phyloP scores from a whole-genome alignment of 257 asterid genomes.

The Nicotiana undulata region DNA sequence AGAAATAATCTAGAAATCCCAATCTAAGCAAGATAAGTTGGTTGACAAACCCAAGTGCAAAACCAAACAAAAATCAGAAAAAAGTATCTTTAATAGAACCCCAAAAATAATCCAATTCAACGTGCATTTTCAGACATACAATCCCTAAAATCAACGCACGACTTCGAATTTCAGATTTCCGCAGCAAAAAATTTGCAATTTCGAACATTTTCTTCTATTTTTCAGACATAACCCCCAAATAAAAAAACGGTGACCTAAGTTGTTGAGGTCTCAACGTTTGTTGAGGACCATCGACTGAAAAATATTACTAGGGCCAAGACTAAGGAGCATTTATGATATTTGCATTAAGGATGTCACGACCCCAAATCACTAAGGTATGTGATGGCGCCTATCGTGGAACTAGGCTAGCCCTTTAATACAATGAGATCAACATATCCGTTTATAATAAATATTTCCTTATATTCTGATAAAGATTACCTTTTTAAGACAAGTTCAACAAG shows the following conservation, averaged over 20 bases:
- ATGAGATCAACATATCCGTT: too few relatives aligned
- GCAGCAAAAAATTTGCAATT: too few relatives aligned
- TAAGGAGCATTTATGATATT: conserved; percentile 51
- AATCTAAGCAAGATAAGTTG: neutral
- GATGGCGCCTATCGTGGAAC: too few relatives aligned
- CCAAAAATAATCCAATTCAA: neutral
- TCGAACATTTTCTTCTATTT: too few relatives aligned
- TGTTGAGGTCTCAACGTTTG: conserved; percentile 49
- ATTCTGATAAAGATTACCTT: too few relatives aligned
- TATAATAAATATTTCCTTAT: too few relatives aligned
- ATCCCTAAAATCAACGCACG: too few relatives aligned
- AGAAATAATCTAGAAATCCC: conserved; percentile 9
- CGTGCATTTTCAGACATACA: neutral
- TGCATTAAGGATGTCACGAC: conserved; percentile 44
- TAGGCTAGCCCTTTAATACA: too few relatives aligned
- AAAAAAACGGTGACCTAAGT: conserved; percentile 44
- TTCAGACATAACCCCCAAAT: too few relatives aligned
- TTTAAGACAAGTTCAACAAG: too few relatives aligned
- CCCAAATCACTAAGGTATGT: too few relatives aligned
- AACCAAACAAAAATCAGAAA: neutral
- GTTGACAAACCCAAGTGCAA: neutral
- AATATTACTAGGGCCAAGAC: conserved; percentile 58
- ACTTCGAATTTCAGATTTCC: too few relatives aligned
- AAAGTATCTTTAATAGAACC: neutral
- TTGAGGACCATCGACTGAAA: conserved; percentile 57